Percentiles rank a stretch among this genome's conserved stretches.
Evolutionary conservation across 73 alveolate genomes (phyloP).

Genomic region (Paramecium caudatum): DNA sequence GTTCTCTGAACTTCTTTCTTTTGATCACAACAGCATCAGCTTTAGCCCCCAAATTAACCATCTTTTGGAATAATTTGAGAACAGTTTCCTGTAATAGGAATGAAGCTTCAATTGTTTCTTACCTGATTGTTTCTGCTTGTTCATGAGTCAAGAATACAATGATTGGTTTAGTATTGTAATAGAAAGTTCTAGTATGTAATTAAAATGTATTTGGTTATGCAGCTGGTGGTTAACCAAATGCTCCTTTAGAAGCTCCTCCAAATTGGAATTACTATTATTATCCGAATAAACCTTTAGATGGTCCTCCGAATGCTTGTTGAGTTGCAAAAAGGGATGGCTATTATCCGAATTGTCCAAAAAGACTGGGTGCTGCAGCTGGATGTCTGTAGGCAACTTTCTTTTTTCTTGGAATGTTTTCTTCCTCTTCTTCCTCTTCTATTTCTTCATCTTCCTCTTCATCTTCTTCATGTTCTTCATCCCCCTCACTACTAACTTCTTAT

Average conservation of each 20-base stretch:
- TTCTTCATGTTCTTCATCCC: constrained; percentile 78
- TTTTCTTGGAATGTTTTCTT: constrained; percentile 22
- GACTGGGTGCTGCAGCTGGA: not conserved
- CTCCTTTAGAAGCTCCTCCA: not conserved
- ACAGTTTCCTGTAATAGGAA: not conserved
- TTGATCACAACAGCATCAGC: not conserved
- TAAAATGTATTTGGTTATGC: too few species aligned
- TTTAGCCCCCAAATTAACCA: constrained; percentile 16
- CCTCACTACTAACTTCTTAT: constrained; percentile 52
- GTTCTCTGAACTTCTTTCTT: constrained; percentile 22
- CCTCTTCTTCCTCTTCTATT: constrained; percentile 34
- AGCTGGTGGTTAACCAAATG: too few species aligned
- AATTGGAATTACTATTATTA: not conserved
- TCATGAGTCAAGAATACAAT: not conserved
- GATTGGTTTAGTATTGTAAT: not conserved
- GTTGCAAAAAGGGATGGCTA: too few species aligned
- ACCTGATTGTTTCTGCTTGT: not conserved
- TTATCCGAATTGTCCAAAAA: not conserved
- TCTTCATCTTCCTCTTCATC: constrained; percentile 75
- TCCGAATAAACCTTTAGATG: not conserved
- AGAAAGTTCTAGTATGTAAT: not conserved
- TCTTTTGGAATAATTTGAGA: not conserved
- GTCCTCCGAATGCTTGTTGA: too few species aligned
- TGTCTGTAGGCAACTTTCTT: constrained; percentile 11
- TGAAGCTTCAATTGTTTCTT: not conserved